phyloP scores from a whole-genome alignment of 78 protist species.

The Dictyostelium firmibasis region DNA sequence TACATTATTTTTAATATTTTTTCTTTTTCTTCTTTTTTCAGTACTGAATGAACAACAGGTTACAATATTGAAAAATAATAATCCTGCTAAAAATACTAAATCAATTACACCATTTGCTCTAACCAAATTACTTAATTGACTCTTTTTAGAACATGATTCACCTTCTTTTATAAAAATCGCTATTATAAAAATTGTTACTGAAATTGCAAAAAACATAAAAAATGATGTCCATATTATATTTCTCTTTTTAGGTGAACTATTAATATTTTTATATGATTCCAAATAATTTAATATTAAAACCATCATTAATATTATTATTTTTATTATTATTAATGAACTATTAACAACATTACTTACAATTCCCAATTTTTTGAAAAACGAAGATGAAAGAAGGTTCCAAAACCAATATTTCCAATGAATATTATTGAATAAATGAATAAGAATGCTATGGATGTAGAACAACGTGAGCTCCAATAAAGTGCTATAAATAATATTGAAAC shows the following conservation, averaged over 20 bases:
- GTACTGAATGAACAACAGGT: neutral
- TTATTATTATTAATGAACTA: too few species aligned
- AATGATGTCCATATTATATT: neutral
- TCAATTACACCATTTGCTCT: neutral
- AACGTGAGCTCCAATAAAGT: neutral
- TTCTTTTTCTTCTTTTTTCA: neutral
- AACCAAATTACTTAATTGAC: neutral
- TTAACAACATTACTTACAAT: neutral
- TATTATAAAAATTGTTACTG: neutral
- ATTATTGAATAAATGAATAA: neutral
- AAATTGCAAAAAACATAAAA: neutral
- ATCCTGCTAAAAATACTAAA: neutral
- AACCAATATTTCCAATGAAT: neutral
- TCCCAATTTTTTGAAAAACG: neutral
- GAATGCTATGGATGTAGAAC: neutral
- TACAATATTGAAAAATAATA: slow-evolving; percentile 2
- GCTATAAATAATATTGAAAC: neutral
- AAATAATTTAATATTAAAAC: too few species aligned
- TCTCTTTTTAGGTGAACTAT: neutral
- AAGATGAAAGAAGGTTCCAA: neutral
- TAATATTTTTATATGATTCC: too few species aligned
- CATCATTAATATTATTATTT: too few species aligned
- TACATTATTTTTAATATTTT: neutral
- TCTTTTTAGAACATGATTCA: neutral
- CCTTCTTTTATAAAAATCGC: neutral